Evolutionary conservation across 2,329 filamentous ascomycete species (phyloP), one percentile per base, ranked within the genome.

Genomic region (Xylariaceae sp.): DNA sequence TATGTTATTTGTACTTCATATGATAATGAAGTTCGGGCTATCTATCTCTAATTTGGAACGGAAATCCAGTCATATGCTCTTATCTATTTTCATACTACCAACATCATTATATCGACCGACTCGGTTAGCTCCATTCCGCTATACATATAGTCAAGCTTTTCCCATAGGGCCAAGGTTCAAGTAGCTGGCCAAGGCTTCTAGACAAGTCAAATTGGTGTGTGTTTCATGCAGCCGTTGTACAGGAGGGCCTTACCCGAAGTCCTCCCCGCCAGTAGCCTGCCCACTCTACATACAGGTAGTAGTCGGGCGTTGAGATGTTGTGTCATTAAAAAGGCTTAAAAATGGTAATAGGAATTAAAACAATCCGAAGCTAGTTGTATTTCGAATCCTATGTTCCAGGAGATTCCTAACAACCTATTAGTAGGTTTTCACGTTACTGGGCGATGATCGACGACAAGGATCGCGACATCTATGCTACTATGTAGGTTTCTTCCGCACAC

Each of bases 231-330:
- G 48, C 47, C 43, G 67, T 68, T 56, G 56, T 45, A 69, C 67
- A 61, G 54, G 52, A 60, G 64, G 61, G 63, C 65, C 64, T 56
- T 67, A 67, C 64, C 67, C 67, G 67, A 60, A 61, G 57, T 56
- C 44, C 41, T 60, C 53, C 57, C 57, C 62, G 65, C 59, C 60
- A 66, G 56, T 57, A 63, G 57, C 48, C 49, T 67, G 53, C 59
- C 57, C 47, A 52, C 61, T 57, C 52, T 56, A 57, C 49, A 61
- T n/a, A n/a, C n/a, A n/a, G n/a, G n/a, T n/a, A 53, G 55, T 57
- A 60, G 50, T 54, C 56, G 56, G 63, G 54, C 56, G 60, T 54
- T 56, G 19, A 50, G 46, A 50, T 49, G 40, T 47, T 58, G 48
- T 46, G 9, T 26, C 9, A 26, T 37, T 4, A 37, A 45, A 48